These are phyloP conservation scores for Penicillium palitans DNA, from an alignment of 2,329 filamentous ascomycete species.

Conservation along the genomic window DNA sequence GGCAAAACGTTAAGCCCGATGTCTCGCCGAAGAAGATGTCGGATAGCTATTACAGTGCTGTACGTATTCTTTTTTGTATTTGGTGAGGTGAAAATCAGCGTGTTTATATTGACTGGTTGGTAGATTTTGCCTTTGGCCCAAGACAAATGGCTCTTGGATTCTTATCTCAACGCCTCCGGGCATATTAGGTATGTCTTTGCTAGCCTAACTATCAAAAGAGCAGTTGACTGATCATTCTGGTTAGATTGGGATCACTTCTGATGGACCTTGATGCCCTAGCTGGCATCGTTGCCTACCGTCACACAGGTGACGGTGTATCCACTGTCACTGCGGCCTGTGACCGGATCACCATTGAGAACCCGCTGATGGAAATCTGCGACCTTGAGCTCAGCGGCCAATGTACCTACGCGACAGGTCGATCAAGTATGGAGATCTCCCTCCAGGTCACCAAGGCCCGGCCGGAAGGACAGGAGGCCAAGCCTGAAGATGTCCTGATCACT, in stretches of 20 bases:
- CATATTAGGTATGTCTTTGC: constrained; percentile 59
- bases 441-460: constrained; percentile 68
- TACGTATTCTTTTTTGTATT: constrained; percentile 39
- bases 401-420: constrained; percentile 71
- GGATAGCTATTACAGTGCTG: constrained; percentile 68
- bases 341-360: constrained; percentile 66
- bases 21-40: constrained; percentile 67
- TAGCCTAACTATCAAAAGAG: constrained; percentile 5
- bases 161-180: constrained; percentile 73
- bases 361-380: constrained; percentile 74
- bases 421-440: constrained; percentile 72
- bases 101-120: constrained; percentile 15
- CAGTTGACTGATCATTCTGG: constrained; percentile 18
- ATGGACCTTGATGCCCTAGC: constrained; percentile 80
- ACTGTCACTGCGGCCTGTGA: constrained; percentile 66
- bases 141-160: constrained; percentile 75
- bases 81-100: not conserved
- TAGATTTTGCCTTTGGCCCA: constrained; percentile 67
- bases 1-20: constrained; percentile 50
- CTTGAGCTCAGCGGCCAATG: constrained; percentile 69
- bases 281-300: constrained; percentile 73
- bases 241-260: constrained; percentile 67
- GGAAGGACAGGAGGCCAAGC: constrained; percentile 55
- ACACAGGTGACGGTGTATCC: constrained; percentile 64
- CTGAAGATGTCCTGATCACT: constrained; percentile 67